A percentile compares a stretch with the other conserved stretches of the same genome.
Conservation (phyloP, 371 early-diverging fungal genomes). For the Mucor lusitanicus region DNA sequence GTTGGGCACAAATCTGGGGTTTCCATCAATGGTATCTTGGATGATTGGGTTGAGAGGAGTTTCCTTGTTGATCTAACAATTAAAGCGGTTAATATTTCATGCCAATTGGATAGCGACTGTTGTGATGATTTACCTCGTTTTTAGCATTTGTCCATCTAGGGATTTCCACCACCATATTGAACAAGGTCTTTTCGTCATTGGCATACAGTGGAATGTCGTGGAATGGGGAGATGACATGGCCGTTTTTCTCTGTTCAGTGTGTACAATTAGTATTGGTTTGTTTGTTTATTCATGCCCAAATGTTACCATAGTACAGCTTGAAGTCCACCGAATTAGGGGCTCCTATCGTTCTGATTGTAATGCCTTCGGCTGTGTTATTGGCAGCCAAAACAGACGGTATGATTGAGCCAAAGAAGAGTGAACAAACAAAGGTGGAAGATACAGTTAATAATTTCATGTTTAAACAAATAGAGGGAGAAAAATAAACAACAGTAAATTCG, state of each 20-base stretch:
- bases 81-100: not conserved
- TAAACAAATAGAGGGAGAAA: not conserved
- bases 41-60: slow-evolving; percentile 92
- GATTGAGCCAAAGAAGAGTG: slow-evolving; percentile 1
- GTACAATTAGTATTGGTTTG: not conserved
- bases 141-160: slow-evolving; percentile 98
- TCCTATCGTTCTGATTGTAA: slow-evolving; percentile 77
- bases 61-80: slow-evolving; percentile 74
- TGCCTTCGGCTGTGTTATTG: slow-evolving; percentile 32
- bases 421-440: slow-evolving; percentile 5
- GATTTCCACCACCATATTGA: slow-evolving; percentile 95
- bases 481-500: not conserved
- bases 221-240: slow-evolving; percentile 82
- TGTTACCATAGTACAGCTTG: slow-evolving; percentile 83
- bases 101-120: not conserved
- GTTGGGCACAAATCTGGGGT: slow-evolving; percentile 91
- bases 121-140: slow-evolving; percentile 75
- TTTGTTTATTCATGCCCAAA: not conserved
- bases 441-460: not conserved
- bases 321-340: slow-evolving; percentile 87
- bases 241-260: slow-evolving; percentile 37
- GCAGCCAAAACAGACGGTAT: not conserved
- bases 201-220: slow-evolving; percentile 94
- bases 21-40: slow-evolving; percentile 95
- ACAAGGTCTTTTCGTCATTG: slow-evolving; percentile 72